Percentiles rank a stretch among this genome's conserved stretches.
Conservation (phyloP, 148 eudicot species). For the Rhododendron mucronatum region DNA sequence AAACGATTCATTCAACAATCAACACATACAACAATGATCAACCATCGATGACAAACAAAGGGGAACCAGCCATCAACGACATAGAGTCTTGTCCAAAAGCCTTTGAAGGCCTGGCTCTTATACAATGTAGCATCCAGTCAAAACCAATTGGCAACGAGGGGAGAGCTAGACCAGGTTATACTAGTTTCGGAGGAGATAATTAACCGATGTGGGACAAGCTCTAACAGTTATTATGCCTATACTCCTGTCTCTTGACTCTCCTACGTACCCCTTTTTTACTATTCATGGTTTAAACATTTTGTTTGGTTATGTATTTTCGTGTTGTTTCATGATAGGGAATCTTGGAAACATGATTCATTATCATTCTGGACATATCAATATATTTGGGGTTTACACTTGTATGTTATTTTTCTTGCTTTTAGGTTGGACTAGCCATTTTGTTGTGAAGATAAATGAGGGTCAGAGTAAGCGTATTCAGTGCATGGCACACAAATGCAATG, state of each 20-base stretch:
- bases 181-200: too few species aligned
- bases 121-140: too few species aligned
- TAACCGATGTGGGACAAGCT: too few species aligned
- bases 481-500: slow-evolving; percentile 70
- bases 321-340: neutral
- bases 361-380: neutral
- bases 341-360: neutral
- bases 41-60: too few species aligned
- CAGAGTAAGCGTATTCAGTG: slow-evolving; percentile 64
- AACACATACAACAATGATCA: too few species aligned
- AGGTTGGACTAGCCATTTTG: slow-evolving; percentile 79
- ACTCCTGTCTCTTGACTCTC: neutral
- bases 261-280: neutral
- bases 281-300: neutral
- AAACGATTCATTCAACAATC: too few species aligned
- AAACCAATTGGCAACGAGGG: too few species aligned
- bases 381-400: neutral
- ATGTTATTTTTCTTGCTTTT: slow-evolving; percentile 11
- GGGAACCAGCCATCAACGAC: too few species aligned
- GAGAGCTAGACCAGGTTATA: too few species aligned
- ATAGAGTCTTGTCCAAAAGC: too few species aligned
- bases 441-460: slow-evolving; percentile 66
- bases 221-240: too few species aligned
- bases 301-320: neutral
- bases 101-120: too few species aligned